Base-by-base conservation (phyloP, 2,329 filamentous ascomycete species). In the Penicillium decumbens region DNA sequence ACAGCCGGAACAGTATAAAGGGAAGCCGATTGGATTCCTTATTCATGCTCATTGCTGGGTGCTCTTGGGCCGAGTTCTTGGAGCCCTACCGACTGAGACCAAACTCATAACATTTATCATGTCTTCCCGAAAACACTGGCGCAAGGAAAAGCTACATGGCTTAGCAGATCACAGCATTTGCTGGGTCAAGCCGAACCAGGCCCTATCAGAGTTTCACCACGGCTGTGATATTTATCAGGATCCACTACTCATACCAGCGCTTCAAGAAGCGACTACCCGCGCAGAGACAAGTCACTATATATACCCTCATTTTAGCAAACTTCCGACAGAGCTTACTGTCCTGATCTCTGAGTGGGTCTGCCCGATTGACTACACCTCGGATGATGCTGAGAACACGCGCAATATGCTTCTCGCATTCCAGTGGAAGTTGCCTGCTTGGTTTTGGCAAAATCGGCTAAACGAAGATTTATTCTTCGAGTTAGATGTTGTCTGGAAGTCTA, bases 391-490 rank as follows among this genome's bases (percentile, higher is more conserved):
- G 15, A 25, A 46, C 25, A 32, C 18, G 32, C 30, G 30, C 5
- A 46, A 46, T 43, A 38, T 43, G 30, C 38, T 50, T 12, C 25
- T 42, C 13, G 38, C n/a, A 10, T 46, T 50, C 39, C 29, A 33
- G 9, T 46, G 48, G 43, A 20, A 46, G 27, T 4, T 43, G 7
- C 40, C 40, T 10, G 33, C 29, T 39, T 43, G 27, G 27, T 43
- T 51, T 24, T 47, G 44, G 44, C 24, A 13, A 41, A 25, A n/a
- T 30, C 27, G 44, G 13, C 20, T 43, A 10, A 5, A 42, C 7
- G 40, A 41, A 4, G 8, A 27, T 23, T 33, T 41, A n/a, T 47
- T 47, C 13, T 35, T 47, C n/a, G 43, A 51, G 33, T 24, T 43
- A 3, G 28, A 41, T 20, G 18, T 7, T n/a, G 3, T 27, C 5